These are phyloP conservation scores for Neurospora tetraspora DNA, from an alignment of 495 filamentous ascomycete genomes.

Conservation along the genomic window DNA sequence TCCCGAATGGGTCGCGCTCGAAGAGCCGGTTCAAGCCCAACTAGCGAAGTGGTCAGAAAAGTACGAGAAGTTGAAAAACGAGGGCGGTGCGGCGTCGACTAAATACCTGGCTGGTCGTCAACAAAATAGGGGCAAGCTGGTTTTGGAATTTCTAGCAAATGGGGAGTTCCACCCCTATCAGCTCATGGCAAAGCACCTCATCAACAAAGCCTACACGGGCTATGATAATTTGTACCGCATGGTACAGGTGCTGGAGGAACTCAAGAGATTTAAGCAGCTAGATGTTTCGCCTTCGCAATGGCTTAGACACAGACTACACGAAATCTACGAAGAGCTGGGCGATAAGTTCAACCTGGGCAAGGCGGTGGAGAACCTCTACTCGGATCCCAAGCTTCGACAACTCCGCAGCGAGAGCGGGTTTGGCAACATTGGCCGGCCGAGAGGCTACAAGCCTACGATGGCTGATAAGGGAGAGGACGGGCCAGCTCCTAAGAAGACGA, in stretches of 20 bases:
- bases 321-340: slow-evolving; percentile 24
- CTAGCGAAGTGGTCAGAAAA: slow-evolving; percentile 29
- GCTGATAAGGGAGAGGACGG: slow-evolving; percentile 1
- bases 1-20: slow-evolving; percentile 28
- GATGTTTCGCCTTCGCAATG: slow-evolving; percentile 36
- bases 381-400: slow-evolving; percentile 30
- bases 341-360: slow-evolving; percentile 32
- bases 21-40: slow-evolving; percentile 18
- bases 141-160: slow-evolving; percentile 31
- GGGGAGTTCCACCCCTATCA: slow-evolving; percentile 40
- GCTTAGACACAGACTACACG: slow-evolving; percentile 37
- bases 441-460: slow-evolving; percentile 20
- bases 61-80: slow-evolving; percentile 16
- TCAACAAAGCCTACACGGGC: slow-evolving; percentile 29
- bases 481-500: neutral
- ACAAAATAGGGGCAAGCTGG: slow-evolving; percentile 33
- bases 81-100: slow-evolving; percentile 18
- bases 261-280: slow-evolving; percentile 31
- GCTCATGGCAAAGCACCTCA: slow-evolving; percentile 31
- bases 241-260: slow-evolving; percentile 35
- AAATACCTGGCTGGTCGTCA: slow-evolving; percentile 37
- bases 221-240: slow-evolving; percentile 41
- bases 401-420: slow-evolving; percentile 35
- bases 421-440: slow-evolving; percentile 37
- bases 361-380: slow-evolving; percentile 31